Evolutionary conservation across 805 yeast species (phyloP).

Genomic region (Metschnikowia santaceciliae): DNA sequence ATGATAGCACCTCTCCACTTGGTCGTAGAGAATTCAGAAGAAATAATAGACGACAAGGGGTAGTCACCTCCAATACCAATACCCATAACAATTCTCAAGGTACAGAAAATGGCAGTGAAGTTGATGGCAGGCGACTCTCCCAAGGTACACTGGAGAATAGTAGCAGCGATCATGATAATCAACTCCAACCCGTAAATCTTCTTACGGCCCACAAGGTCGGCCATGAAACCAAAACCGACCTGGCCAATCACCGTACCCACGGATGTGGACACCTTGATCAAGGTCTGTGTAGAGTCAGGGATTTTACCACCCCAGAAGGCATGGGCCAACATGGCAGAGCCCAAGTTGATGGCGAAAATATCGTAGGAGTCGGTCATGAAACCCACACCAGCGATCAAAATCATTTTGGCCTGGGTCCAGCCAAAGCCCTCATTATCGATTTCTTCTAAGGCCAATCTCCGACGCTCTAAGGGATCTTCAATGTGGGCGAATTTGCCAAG

Average conservation of each 20-base stretch:
- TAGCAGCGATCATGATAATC: slow-evolving; percentile 77
- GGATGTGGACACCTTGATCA: slow-evolving; percentile 83
- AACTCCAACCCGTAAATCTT: slow-evolving; percentile 83
- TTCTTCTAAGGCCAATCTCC: slow-evolving; percentile 79
- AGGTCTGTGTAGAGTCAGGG: slow-evolving; percentile 70
- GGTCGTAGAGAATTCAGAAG: slow-evolving; percentile 89
- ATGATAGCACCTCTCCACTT: slow-evolving; percentile 98
- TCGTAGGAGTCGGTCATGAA: slow-evolving; percentile 91
- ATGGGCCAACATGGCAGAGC: slow-evolving; percentile 70
- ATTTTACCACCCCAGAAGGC: slow-evolving; percentile 65
- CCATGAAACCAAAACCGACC: slow-evolving; percentile 75
- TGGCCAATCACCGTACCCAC: slow-evolving; percentile 95
- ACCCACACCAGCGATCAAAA: slow-evolving; percentile 86
- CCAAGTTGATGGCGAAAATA: slow-evolving; percentile 85
- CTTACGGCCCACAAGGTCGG: slow-evolving; percentile 83
- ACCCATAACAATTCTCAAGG: slow-evolving; percentile 86
- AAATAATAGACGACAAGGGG: slow-evolving; percentile 88
- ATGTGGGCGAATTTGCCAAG: slow-evolving; percentile 75
- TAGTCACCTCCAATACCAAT: slow-evolving; percentile 98
- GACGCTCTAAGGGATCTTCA: slow-evolving; percentile 81
- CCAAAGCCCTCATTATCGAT: slow-evolving; percentile 77
- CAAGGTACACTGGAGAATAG: slow-evolving; percentile 69
- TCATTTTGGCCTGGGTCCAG: slow-evolving; percentile 80
- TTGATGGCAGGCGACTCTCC: slow-evolving; percentile 70
- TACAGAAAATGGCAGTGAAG: slow-evolving; percentile 69